These are phyloP conservation scores for Beta macrorhiza DNA, from an alignment of 179 eudicot species.

Conservation along the genomic window DNA sequence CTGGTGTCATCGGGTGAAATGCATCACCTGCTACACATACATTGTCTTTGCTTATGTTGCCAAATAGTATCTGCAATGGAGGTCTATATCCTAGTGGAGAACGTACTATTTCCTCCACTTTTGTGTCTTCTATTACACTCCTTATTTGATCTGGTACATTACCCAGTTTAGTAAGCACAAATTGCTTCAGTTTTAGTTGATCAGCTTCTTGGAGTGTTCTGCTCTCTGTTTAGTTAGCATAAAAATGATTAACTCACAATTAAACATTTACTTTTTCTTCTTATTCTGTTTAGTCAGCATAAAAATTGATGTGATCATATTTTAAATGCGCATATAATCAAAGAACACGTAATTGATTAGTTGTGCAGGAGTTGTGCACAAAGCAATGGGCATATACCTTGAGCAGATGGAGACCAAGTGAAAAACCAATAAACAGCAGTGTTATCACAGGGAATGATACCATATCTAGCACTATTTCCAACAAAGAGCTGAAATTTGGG, in stretches of 20 bases:
- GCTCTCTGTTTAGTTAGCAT: constrained; percentile 20
- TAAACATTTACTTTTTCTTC: no score
- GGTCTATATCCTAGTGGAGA: constrained; percentile 40
- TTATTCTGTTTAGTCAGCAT: no score
- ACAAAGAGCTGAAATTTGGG: constrained; percentile 34
- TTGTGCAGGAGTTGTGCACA: background rate
- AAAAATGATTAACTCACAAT: no score
- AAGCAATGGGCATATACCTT: constrained; percentile 23
- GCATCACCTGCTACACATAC: constrained; percentile 63
- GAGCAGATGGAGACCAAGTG: constrained; percentile 38
- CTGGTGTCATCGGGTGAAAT: constrained; percentile 63
- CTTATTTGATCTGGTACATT: constrained; percentile 32
- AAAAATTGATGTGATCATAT: no score
- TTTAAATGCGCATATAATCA: no score
- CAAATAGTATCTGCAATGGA: constrained; percentile 39
- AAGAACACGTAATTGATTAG: background rate
- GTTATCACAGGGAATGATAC: constrained; percentile 45
- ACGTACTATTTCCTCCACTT: constrained; percentile 27
- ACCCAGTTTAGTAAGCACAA: constrained; percentile 41
- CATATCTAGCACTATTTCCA: constrained; percentile 45
- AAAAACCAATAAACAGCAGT: constrained; percentile 47
- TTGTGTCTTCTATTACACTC: constrained; percentile 36
- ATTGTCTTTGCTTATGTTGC: constrained; percentile 45
- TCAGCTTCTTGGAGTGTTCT: constrained; percentile 35
- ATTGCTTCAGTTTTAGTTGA: constrained; percentile 45